Conservation (phyloP, 2,329 filamentous ascomycete species). For the Stemphylium beticola region DNA sequence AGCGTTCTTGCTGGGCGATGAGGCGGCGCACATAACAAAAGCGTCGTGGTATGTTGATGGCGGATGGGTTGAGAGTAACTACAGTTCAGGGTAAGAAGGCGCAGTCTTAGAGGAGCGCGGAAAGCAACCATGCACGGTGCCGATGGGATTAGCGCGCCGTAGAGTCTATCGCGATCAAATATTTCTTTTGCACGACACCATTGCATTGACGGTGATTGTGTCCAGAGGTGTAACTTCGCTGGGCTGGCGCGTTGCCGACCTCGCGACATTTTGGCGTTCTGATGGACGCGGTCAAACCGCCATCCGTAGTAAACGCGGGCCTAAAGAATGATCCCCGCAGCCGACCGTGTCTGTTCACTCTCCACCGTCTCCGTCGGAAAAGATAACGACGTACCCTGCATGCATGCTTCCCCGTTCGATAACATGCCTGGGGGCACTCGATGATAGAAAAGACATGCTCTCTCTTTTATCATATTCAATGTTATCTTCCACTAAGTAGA, state of each 20-base stretch:
- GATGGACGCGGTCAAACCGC: neutral
- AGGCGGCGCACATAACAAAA: constrained; percentile 4
- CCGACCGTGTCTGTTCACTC: neutral
- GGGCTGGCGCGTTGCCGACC: neutral
- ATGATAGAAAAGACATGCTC: too few species aligned
- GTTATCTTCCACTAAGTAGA: neutral
- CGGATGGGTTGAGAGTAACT: neutral
- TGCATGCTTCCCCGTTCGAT: neutral
- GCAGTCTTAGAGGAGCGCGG: too few species aligned
- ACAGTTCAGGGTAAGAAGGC: neutral
- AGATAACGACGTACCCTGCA: neutral
- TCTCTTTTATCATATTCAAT: too few species aligned
- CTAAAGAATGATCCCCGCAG: neutral
- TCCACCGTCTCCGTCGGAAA: constrained; percentile 9
- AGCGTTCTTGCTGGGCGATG: neutral
- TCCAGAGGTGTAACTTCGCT: neutral
- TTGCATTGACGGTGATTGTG: neutral
- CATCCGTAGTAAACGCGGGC: neutral
- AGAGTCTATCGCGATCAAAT: neutral
- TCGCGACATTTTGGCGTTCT: neutral
- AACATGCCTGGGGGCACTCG: neutral
- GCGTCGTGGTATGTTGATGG: constrained; percentile 7
- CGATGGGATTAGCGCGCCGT: too few species aligned
- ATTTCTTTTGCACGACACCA: neutral
- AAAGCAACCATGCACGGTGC: neutral